These are phyloP conservation scores for Dryadomyces quercus-mongolicae DNA, from an alignment of 2,329 filamentous ascomycete genomes.

Conservation along the genomic window DNA sequence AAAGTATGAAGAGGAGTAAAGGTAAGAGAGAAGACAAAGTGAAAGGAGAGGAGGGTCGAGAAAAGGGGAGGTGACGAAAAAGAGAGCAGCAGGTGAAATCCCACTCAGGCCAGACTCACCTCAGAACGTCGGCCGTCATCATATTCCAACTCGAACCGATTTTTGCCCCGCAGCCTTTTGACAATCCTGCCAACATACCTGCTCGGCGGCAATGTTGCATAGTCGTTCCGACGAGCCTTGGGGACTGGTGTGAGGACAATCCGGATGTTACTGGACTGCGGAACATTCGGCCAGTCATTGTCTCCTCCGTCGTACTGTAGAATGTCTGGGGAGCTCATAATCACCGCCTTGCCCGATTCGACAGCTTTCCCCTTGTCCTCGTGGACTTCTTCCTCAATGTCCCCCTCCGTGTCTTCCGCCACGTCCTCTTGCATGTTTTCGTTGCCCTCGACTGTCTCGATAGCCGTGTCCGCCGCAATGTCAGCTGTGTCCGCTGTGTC, in stretches of 20 bases:
- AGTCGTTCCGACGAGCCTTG: conserved; percentile 5
- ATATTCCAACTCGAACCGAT: conserved; percentile 10
- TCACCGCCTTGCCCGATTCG: not conserved
- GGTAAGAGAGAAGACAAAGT: not conserved
- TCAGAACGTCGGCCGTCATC: conserved; percentile 10
- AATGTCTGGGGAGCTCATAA: not conserved
- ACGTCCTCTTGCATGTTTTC: not conserved
- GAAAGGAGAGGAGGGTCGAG: not conserved
- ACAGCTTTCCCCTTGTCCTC: no score
- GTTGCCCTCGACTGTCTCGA: no score
- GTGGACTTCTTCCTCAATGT: not conserved
- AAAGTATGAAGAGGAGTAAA: not conserved
- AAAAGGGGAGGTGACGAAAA: not conserved
- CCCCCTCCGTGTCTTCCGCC: not conserved
- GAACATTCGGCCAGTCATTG: no score
- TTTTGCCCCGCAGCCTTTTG: conserved; percentile 2
- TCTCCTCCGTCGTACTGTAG: no score
- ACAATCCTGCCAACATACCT: conserved; percentile 9
- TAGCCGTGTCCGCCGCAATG: no score
- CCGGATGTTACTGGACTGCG: not conserved
- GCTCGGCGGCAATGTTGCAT: conserved; percentile 5
- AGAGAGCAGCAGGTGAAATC: not conserved
- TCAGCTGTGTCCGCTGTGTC: no score
- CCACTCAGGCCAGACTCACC: conserved; percentile 6
- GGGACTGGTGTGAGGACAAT: conserved; percentile 9